phyloP scores from a whole-genome alignment of 768 basidiomycete genomes.

The Leccinum disarticulatum region DNA sequence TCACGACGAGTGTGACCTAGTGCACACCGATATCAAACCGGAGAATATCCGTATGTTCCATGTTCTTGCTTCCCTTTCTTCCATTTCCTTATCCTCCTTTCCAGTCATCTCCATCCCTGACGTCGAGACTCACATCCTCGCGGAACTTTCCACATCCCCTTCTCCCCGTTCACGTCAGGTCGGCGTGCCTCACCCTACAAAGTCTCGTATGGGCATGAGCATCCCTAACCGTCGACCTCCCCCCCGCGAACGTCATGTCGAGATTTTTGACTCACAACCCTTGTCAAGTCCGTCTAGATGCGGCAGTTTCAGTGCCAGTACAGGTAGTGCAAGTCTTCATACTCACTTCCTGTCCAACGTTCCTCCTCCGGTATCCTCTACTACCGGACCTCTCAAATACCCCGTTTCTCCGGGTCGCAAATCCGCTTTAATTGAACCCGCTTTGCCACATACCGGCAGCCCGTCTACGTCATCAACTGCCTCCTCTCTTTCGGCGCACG shows the following conservation, averaged over 20 bases:
- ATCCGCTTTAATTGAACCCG: slow-evolving; percentile 5
- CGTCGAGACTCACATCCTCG: slow-evolving; percentile 68
- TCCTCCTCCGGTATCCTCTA: slow-evolving; percentile 8
- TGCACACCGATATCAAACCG: slow-evolving; percentile 93
- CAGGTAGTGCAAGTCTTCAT: slow-evolving; percentile 22
- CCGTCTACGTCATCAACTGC: slow-evolving; percentile 33
- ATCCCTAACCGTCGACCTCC: slow-evolving; percentile 53
- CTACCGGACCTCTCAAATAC: slow-evolving; percentile 28
- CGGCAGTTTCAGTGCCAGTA: slow-evolving; percentile 32
- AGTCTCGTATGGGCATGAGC: slow-evolving; percentile 57
- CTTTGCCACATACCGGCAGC: slow-evolving; percentile 36
- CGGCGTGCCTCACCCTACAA: slow-evolving; percentile 71
- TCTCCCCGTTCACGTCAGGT: slow-evolving; percentile 79
- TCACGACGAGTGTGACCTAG: slow-evolving; percentile 88
- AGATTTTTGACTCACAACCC: slow-evolving; percentile 83
- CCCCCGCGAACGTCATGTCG: slow-evolving; percentile 61
- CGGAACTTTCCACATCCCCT: slow-evolving; percentile 65
- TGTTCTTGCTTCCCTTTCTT: slow-evolving; percentile 39
- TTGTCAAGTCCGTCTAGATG: slow-evolving; percentile 51
- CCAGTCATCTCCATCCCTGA: slow-evolving; percentile 84
- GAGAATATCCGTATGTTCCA: slow-evolving; percentile 89
- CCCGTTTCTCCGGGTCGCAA: slow-evolving; percentile 6
- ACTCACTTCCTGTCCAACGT: slow-evolving; percentile 14
- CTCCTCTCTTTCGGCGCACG: slow-evolving; percentile 48
- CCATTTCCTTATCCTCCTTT: slow-evolving; percentile 11